Percentiles rank a stretch among this genome's conserved stretches.
These are phyloP conservation scores for Vitis hybrid DNA, from an alignment of 177 flowering plant genomes.

Conservation along the genomic window DNA sequence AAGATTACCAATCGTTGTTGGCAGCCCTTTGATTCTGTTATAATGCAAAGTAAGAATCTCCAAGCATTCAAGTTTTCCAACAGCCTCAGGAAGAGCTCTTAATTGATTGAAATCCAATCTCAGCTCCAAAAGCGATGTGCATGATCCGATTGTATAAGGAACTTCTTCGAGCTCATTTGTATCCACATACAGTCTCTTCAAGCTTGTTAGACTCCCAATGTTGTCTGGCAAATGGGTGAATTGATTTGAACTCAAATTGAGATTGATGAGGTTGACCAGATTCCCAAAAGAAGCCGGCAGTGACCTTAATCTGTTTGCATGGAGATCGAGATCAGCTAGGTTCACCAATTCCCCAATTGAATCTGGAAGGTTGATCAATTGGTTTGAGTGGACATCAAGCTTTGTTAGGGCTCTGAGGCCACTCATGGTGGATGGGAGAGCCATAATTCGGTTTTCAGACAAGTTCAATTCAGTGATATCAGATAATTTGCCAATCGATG, in stretches of 20 bases:
- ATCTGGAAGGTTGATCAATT: constrained; percentile 62
- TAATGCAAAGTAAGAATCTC: constrained; percentile 57
- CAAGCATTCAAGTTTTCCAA: constrained; percentile 55
- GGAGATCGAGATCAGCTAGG: constrained; percentile 53
- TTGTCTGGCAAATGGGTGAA: constrained; percentile 46
- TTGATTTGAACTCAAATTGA: constrained; percentile 55
- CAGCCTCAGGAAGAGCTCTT: constrained; percentile 60
- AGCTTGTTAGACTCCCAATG: constrained; percentile 40
- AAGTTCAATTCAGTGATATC: constrained; percentile 48
- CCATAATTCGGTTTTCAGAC: constrained; percentile 63
- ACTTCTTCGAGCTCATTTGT: constrained; percentile 68
- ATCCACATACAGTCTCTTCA: constrained; percentile 47
- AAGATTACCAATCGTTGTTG: constrained; percentile 59
- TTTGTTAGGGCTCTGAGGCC: constrained; percentile 47
- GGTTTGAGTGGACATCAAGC: constrained; percentile 70
- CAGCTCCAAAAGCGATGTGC: constrained; percentile 52
- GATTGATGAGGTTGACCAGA: constrained; percentile 39
- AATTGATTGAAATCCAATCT: constrained; percentile 56
- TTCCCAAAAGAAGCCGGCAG: constrained; percentile 56
- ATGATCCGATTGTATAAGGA: constrained; percentile 61
- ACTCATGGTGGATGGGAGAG: constrained; percentile 54
- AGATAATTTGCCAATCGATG: constrained; percentile 60
- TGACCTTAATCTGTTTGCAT: constrained; percentile 46
- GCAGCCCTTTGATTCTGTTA: constrained; percentile 51
- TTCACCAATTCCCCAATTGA: constrained; percentile 52